These are phyloP conservation scores for Alternaria hordeiaustralica DNA, from an alignment of 2,329 filamentous ascomycete genomes.

Conservation along the genomic window DNA sequence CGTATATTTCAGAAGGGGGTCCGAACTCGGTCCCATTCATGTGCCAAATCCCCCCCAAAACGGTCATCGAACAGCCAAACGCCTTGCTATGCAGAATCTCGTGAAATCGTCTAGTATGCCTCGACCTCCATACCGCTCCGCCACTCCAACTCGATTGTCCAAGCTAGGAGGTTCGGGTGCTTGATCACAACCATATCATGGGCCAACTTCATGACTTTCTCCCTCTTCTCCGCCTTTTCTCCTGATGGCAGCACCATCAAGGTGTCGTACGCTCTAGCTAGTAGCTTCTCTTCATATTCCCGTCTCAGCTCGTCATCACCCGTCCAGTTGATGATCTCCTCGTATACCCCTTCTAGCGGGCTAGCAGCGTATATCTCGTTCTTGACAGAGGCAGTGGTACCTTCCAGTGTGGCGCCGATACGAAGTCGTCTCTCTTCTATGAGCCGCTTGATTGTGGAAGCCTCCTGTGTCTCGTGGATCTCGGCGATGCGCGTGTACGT, in stretches of 20 bases:
- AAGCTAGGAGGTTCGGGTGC: slow-evolving; percentile 86
- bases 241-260: slow-evolving; percentile 72
- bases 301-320: slow-evolving; percentile 84
- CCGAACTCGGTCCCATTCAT: not conserved
- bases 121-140: slow-evolving; percentile 58
- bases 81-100: slow-evolving; percentile 1
- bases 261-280: slow-evolving; percentile 80
- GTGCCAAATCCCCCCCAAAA: not conserved
- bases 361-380: slow-evolving; percentile 80
- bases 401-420: slow-evolving; percentile 80
- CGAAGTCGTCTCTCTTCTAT: slow-evolving; percentile 89
- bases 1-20: not conserved
- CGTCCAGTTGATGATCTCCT: slow-evolving; percentile 87
- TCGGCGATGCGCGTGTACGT: slow-evolving; percentile 85
- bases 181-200: slow-evolving; percentile 96
- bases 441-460: slow-evolving; percentile 84
- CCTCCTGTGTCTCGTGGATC: slow-evolving; percentile 84
- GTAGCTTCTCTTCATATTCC: slow-evolving; percentile 86
- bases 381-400: slow-evolving; percentile 87
- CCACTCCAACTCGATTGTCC: slow-evolving; percentile 92
- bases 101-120: slow-evolving; percentile 7
- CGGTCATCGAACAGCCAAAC: not conserved
- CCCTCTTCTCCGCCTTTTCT: slow-evolving; percentile 73
- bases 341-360: slow-evolving; percentile 80
- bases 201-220: slow-evolving; percentile 76